Evolutionary conservation across 2,329 filamentous ascomycete species (phyloP).

Genomic region (Dothiorella sarmentorum): DNA sequence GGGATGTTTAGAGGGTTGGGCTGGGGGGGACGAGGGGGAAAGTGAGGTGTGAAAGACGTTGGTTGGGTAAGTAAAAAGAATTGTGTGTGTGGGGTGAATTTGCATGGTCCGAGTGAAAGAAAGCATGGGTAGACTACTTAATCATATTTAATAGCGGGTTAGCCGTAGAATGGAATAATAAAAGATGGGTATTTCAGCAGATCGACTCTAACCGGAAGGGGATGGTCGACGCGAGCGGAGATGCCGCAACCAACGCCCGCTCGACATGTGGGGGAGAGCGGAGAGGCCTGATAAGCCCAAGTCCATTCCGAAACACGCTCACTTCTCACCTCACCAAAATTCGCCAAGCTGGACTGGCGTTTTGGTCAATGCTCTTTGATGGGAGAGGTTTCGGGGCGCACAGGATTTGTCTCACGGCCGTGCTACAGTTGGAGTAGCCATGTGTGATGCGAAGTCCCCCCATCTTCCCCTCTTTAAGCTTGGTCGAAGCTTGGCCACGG

Average conservation of each 20-base stretch:
- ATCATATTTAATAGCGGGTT: too few relatives aligned
- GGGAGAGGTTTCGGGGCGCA: background rate
- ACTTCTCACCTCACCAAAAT: background rate
- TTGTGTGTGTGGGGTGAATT: too few relatives aligned
- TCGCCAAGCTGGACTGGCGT: background rate
- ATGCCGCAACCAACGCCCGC: background rate
- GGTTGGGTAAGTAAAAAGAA: too few relatives aligned
- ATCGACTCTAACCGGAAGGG: background rate
- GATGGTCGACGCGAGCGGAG: background rate
- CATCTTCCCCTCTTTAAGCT: background rate
- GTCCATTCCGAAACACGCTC: background rate
- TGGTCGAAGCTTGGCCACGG: background rate
- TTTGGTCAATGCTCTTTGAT: background rate
- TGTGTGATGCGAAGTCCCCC: background rate
- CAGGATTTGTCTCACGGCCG: background rate
- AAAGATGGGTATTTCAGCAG: too few relatives aligned
- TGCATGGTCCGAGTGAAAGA: too few relatives aligned
- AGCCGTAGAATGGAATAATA: too few relatives aligned
- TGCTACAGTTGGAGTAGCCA: background rate
- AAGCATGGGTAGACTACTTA: too few relatives aligned
- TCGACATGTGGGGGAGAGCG: background rate
- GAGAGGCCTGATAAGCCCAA: conserved; percentile 6
- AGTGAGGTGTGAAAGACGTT: background rate
- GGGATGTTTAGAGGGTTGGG: background rate
- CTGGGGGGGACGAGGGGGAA: background rate